A percentile compares a stretch with the other conserved stretches of the same genome.
phyloP scores from a whole-genome alignment of 1,284 basidiomycete species.

The Marasmius tenuissimus region DNA sequence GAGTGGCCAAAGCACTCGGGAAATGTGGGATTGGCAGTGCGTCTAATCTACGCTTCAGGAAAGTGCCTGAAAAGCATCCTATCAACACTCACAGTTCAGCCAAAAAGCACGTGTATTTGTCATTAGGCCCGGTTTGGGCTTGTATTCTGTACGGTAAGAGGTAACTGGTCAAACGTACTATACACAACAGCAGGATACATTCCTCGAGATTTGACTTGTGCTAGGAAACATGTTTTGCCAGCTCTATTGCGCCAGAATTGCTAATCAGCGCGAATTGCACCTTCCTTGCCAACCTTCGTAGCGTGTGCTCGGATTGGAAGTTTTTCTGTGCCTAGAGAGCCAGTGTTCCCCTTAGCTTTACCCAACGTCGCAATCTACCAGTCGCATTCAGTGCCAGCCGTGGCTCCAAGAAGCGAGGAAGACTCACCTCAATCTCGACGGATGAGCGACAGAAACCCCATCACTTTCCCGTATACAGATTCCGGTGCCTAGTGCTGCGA shows the following conservation, averaged over 20 bases:
- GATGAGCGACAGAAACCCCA: conserved; percentile 32
- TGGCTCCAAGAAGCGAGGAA: neutral
- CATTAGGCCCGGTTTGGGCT: no score
- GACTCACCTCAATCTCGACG: conserved; percentile 45
- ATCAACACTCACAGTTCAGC: no score
- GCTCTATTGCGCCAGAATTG: conserved; percentile 42
- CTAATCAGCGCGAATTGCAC: conserved; percentile 42
- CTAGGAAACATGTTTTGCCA: conserved; percentile 26
- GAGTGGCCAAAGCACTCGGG: no score
- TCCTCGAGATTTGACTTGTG: neutral
- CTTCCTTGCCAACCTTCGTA: conserved; percentile 31
- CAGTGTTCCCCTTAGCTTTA: conserved; percentile 41
- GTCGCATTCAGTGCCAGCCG: neutral
- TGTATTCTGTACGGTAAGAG: no score
- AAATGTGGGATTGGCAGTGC: no score
- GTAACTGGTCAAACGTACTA: neutral
- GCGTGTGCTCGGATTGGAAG: conserved; percentile 39
- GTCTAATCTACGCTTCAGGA: no score
- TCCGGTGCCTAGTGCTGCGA: conserved; percentile 41
- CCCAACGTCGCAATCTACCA: conserved; percentile 42
- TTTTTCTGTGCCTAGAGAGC: conserved; percentile 39
- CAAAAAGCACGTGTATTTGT: no score
- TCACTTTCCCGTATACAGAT: conserved; percentile 39
- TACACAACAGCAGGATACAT: neutral
- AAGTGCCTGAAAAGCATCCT: no score